These are phyloP conservation scores for Eucalyptus sideroxylon DNA, from an alignment of 345 rosid species.

Conservation along the genomic window DNA sequence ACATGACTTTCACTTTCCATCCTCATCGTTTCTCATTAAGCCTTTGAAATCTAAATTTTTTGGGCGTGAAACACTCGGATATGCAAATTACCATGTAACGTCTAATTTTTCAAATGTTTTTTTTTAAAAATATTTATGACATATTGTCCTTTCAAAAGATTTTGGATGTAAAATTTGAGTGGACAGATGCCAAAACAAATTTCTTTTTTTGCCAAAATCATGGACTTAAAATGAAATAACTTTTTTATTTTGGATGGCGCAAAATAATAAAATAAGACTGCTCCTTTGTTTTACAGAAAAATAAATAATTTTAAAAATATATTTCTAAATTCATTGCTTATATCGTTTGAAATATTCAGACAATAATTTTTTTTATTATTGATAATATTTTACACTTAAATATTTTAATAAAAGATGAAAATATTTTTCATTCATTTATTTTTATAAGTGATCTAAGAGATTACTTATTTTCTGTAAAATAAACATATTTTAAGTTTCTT, in stretches of 20 bases:
- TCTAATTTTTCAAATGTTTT: neutral
- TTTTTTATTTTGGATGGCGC: neutral
- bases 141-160: neutral
- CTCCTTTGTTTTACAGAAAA: neutral
- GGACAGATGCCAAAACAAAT: neutral
- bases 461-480: neutral
- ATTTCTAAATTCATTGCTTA: neutral
- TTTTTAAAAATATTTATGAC: neutral
- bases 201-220: neutral
- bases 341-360: neutral
- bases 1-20: neutral
- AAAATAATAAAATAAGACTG: neutral
- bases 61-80: neutral
- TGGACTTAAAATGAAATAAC: neutral
- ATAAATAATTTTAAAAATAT: neutral
- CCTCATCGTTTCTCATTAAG: neutral
- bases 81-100: neutral
- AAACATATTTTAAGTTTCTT: neutral
- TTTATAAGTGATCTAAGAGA: neutral
- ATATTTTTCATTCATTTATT: neutral
- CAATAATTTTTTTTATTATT: neutral
- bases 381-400: neutral
- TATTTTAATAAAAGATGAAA: neutral
- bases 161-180: neutral
- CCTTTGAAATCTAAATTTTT: neutral